Conservation (phyloP, 306 rosid species). For the Sphenostylis stenocarpa region DNA sequence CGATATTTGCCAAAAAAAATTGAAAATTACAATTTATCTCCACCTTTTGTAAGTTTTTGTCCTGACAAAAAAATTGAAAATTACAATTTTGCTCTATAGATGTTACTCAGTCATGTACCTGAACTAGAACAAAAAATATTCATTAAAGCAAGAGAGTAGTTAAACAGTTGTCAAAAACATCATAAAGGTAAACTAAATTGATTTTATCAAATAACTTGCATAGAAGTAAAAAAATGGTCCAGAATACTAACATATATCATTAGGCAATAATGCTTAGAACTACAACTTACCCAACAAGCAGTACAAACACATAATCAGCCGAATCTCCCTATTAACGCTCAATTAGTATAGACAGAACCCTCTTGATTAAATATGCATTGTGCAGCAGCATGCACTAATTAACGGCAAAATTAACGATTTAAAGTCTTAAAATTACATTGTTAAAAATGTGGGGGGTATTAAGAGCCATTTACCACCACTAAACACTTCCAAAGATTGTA, state of each 20-base stretch:
- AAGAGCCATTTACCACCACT: conserved; percentile 31
- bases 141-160: too few species aligned
- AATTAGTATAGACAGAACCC: background rate
- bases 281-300: background rate
- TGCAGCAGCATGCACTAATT: conserved; percentile 24
- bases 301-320: background rate
- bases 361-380: conserved; percentile 15
- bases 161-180: background rate
- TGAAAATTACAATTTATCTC: too few species aligned
- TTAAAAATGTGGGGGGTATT: conserved; percentile 9
- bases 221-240: background rate
- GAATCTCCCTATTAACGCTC: background rate
- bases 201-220: background rate
- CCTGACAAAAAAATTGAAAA: too few species aligned
- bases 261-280: background rate
- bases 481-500: conserved; percentile 29
- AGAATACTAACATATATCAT: background rate
- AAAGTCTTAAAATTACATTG: conserved; percentile 32
- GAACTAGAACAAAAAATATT: too few species aligned
- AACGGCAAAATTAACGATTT: conserved; percentile 22
- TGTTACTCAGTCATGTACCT: too few species aligned
- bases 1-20: too few species aligned
- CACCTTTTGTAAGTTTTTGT: too few species aligned
- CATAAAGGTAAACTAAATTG: background rate
- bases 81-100: too few species aligned